Evolutionary conservation across 1,284 basidiomycete species (phyloP), one percentile per base, ranked within the genome.

Genomic region (Trichosporon coremiiforme): DNA sequence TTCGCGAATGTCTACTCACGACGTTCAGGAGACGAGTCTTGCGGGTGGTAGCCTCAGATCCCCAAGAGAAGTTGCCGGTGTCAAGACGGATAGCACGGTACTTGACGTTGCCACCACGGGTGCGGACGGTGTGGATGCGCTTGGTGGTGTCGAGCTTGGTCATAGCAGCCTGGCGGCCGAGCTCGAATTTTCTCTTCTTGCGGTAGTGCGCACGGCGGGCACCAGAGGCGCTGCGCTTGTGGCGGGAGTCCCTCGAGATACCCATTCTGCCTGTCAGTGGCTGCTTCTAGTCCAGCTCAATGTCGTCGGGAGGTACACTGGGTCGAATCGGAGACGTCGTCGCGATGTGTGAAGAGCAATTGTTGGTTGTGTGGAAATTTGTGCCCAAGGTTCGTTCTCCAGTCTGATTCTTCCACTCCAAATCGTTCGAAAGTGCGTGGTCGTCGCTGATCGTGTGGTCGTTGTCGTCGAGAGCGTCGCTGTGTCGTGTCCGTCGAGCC

Each of bases 161-260:
- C 89, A 87, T 94, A 75, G 95, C 95, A 71, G 95, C 87, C 85
- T 97, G 95, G 84, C 95, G 94, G 83, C 94, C 94, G 83, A 97
- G 91, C 88, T 97, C 94, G 86, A 96, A 96, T 87, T 96, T 96
- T 91, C 94, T 90, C 91, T 96, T 97, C 89, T 97, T 97, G 87
- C 95, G 92, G 87, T 82, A 82, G 87, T 93, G 90, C 76, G 94
- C 91, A 82, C 93, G 91, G 85, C 95, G 93, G 75, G 94, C 94
- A 83, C 94, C 94, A 66, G 93, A 90, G 78, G 89, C 91, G 77
- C 93, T 92, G 84, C 94, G 92, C 87, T 97, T 97, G 89, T 97
- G 93, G 84, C 94, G 89, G 79, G 94, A 95, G 77, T 93, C 89
- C 80, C 94, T 90, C 81, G 94, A 91, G 84, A 97, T 97, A 93